Base-by-base conservation (phyloP, 352 stramenopile genomes). In the Saprolegnia parasitica region DNA sequence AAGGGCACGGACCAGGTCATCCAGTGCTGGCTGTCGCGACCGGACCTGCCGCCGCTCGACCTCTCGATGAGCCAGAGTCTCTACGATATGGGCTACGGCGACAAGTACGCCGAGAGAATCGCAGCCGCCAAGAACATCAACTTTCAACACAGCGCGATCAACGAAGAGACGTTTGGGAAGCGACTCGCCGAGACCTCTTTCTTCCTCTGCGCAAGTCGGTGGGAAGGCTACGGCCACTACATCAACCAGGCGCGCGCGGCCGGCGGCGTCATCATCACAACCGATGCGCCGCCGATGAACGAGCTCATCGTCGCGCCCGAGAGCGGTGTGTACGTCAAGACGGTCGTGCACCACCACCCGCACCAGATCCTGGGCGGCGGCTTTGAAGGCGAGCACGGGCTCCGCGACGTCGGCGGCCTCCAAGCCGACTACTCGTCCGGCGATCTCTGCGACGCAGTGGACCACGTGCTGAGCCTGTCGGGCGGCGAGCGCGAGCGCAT, bases 161-260 rank as follows among this genome's bases (percentile, higher is more conserved):
- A 65, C 35, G 26, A 35, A 18, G 35, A 26, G 11, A 26, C 20
- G 40, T 50, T 65, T 50, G 56, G 56, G 18, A 49, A 50, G 18
- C 56, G 47, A 18, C 47, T 65, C 32, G 56, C 56, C 9, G 32
- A 65, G 16, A 18, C 26, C n/a, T 39, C 56, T 4, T 20, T 52
- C 16, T 26, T 65, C 37, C 32, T 65, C 18, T 65, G 56, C 37
- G 32, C 56, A 5, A 65, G 56, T 15, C 10, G 29, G 5, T 52
- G 47, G 56, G 56, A 65, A 21, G 56, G 56, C 32, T 85, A 83
- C 65, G 80, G 80, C 21, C 78, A 87, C 65, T 87, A 86, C 68
- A 81, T 87, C 45, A 87, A 87, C 60, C 80, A 87, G 57, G 80
- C 78, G 24, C 74, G 80, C 40, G 78, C 78, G 0, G 77, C 78